phyloP scores from a whole-genome alignment of 352 stramenopile genomes.

The Globisporangium ultimum region DNA sequence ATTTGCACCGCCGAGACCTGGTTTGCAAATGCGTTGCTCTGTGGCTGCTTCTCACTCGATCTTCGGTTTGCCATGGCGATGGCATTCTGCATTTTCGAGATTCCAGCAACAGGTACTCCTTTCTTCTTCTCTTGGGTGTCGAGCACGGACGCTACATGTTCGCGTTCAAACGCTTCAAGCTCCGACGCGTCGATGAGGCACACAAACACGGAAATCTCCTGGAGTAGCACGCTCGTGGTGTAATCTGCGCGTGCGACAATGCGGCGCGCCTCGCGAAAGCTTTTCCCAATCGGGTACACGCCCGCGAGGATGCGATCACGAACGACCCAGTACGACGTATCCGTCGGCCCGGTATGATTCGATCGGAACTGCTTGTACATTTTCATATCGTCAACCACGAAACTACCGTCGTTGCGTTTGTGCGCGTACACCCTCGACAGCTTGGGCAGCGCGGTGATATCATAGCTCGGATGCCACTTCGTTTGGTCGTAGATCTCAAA shows the following conservation, averaged over 20 bases:
- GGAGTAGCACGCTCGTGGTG: constrained; percentile 57
- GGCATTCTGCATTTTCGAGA: too few relatives aligned
- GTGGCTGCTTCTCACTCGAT: too few relatives aligned
- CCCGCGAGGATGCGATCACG: constrained; percentile 51
- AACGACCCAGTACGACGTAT: constrained; percentile 73
- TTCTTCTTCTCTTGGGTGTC: constrained; percentile 4
- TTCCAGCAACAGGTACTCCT: neutral
- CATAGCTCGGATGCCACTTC: constrained; percentile 67
- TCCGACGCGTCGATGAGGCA: constrained; percentile 48
- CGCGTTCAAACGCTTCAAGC: constrained; percentile 17
- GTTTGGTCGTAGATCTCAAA: constrained; percentile 18
- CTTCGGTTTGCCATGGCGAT: too few relatives aligned
- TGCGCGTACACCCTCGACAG: constrained; percentile 37
- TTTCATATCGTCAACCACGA: constrained; percentile 54
- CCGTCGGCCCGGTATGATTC: constrained; percentile 57
- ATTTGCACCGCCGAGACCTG: neutral
- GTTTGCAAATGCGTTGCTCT: constrained; percentile 1
- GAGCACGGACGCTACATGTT: constrained; percentile 1
- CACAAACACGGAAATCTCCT: constrained; percentile 66
- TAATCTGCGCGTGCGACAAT: constrained; percentile 48
- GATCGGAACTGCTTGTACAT: constrained; percentile 65
- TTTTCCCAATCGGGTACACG: constrained; percentile 43
- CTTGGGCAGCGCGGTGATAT: constrained; percentile 50
- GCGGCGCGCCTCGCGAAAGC: constrained; percentile 39
- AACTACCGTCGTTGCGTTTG: constrained; percentile 29